Evolutionary conservation across 2,329 filamentous ascomycete species (phyloP).

Genomic region (Pseudogymnoascus sp.): DNA sequence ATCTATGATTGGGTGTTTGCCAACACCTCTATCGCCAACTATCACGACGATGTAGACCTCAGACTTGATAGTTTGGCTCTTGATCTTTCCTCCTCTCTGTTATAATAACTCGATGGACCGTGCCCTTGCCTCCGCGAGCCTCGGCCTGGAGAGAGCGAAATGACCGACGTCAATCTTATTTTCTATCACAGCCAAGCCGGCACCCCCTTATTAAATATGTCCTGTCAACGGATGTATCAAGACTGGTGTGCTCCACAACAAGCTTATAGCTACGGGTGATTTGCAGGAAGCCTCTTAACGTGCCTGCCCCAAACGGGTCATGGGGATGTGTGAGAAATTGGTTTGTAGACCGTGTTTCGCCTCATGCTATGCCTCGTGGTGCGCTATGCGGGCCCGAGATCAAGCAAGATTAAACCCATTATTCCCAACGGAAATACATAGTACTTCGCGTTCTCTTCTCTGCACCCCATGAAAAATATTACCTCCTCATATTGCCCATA

Average conservation of each 20-base stretch:
- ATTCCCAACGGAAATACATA: neutral
- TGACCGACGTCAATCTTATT: neutral
- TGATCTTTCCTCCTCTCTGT: neutral
- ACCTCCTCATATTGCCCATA: neutral
- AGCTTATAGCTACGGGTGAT: neutral
- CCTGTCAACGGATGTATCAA: neutral
- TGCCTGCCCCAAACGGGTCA: neutral
- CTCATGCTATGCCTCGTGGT: neutral
- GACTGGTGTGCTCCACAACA: neutral
- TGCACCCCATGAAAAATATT: neutral
- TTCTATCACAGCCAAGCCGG: neutral
- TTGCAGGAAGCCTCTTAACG: neutral
- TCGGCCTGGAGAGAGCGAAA: neutral
- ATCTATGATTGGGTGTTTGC: neutral
- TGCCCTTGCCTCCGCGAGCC: neutral
- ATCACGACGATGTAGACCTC: neutral
- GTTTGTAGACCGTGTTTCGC: neutral
- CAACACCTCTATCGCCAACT: neutral
- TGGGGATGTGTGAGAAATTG: neutral
- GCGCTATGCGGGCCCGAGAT: neutral
- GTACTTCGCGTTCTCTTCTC: neutral
- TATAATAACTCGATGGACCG: neutral
- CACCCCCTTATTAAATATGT: neutral
- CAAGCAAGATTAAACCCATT: neutral
- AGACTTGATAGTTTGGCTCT: neutral